These are phyloP conservation scores for Pseudocercospora pini-densiflorae DNA, from an alignment of 2,329 filamentous ascomycete species.

Conservation along the genomic window DNA sequence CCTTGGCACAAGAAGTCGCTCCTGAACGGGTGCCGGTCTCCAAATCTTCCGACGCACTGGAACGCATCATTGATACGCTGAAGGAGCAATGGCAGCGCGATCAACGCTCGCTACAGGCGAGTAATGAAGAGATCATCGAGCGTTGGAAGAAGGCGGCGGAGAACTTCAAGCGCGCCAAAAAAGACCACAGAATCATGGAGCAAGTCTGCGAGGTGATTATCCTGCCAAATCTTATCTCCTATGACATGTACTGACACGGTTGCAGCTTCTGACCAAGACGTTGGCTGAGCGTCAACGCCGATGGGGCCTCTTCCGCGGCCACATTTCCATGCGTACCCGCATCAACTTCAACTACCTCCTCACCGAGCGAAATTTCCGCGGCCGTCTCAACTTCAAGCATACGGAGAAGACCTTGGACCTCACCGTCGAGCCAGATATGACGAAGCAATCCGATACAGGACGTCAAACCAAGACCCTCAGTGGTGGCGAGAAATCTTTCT, in stretches of 20 bases:
- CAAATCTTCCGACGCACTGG: slow-evolving; percentile 38
- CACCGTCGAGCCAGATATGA: slow-evolving; percentile 70
- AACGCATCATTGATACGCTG: slow-evolving; percentile 38
- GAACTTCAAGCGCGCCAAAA: slow-evolving; percentile 30
- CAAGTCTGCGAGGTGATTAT: slow-evolving; percentile 46
- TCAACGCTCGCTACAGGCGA: slow-evolving; percentile 24
- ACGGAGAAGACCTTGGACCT: slow-evolving; percentile 74
- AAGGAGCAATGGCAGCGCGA: slow-evolving; percentile 24
- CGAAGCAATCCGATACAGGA: slow-evolving; percentile 69
- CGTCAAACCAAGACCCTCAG: slow-evolving; percentile 90
- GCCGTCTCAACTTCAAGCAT: slow-evolving; percentile 80
- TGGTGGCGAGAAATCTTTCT: slow-evolving; percentile 97
- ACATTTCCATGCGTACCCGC: slow-evolving; percentile 84
- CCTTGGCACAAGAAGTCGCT: background rate
- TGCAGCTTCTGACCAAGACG: slow-evolving; percentile 60
- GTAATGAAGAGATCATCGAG: slow-evolving; percentile 35
- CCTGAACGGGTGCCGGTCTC: slow-evolving; percentile 11
- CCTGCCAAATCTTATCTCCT: background rate
- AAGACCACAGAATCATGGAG: slow-evolving; percentile 30
- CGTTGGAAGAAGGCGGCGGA: slow-evolving; percentile 38
- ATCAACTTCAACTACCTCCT: slow-evolving; percentile 88
- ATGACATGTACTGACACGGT: slow-evolving; percentile 18
- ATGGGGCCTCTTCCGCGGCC: slow-evolving; percentile 80
- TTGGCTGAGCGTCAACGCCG: slow-evolving; percentile 71
- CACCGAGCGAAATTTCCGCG: slow-evolving; percentile 86